These are phyloP conservation scores for Curvularia sp. DNA, from an alignment of 2,329 filamentous ascomycete species.

Conservation along the genomic window DNA sequence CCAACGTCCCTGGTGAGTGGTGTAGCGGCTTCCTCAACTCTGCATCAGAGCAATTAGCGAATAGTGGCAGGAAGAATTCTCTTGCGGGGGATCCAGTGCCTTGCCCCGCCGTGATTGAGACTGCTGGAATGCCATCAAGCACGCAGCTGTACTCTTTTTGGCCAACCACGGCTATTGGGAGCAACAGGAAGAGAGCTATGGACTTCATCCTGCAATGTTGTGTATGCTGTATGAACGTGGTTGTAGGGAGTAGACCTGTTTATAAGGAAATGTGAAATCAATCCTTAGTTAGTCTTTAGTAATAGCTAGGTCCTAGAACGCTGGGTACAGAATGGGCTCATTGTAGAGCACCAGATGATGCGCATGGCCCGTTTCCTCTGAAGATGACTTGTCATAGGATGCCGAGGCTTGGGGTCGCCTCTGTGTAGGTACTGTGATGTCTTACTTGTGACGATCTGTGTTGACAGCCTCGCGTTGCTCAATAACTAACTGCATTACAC, in stretches of 20 bases:
- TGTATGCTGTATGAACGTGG: neutral
- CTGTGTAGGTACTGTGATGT: neutral
- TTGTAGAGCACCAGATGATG: neutral
- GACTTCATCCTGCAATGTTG: neutral
- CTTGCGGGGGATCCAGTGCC: neutral
- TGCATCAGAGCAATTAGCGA: slow-evolving; percentile 1
- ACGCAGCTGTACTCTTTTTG: slow-evolving; percentile 1
- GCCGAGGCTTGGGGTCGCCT: neutral
- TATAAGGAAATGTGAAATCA: neutral
- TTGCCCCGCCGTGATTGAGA: neutral
- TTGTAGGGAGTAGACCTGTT: neutral
- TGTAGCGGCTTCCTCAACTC: neutral
- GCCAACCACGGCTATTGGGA: neutral
- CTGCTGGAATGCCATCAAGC: neutral
- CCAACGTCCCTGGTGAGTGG: neutral
- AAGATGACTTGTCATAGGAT: neutral
- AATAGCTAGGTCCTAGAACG: neutral
- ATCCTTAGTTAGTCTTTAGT: neutral
- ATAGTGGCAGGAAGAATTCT: slow-evolving; percentile 1
- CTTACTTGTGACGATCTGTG: neutral
- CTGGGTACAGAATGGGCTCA: neutral
- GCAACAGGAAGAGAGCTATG: neutral
- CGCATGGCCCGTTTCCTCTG: neutral
- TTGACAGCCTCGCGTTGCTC: neutral
- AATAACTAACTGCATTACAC: neutral